A percentile compares a stretch with the other conserved stretches of the same genome.
phyloP scores from a whole-genome alignment of 2,329 filamentous ascomycete species.

The Sclerotinia sclerotiorum region DNA sequence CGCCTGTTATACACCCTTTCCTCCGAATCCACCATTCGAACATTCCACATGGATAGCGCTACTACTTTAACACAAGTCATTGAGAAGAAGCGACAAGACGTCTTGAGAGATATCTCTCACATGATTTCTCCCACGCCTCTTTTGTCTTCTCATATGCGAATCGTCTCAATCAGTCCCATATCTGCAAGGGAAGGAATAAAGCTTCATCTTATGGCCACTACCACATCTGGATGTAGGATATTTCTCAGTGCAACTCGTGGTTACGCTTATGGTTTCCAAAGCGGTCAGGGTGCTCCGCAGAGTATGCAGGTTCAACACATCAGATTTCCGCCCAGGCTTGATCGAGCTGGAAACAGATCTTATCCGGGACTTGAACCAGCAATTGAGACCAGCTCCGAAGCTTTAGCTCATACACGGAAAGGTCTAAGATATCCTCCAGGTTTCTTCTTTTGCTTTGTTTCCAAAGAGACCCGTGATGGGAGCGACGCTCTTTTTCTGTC shows the following conservation, averaged over 20 bases:
- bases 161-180: conserved; percentile 85
- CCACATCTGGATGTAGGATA: conserved; percentile 84
- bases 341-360: conserved; percentile 35
- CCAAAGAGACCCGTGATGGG: conserved; percentile 57
- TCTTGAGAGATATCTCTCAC: conserved; percentile 75
- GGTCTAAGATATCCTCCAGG: conserved; percentile 75
- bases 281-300: conserved; percentile 67
- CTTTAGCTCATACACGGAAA: conserved; percentile 51
- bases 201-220: conserved; percentile 86
- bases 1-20: conserved; percentile 91
- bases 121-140: conserved; percentile 75
- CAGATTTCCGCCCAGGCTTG: conserved; percentile 74
- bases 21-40: conserved; percentile 81
- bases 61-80: conserved; percentile 63
- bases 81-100: conserved; percentile 60
- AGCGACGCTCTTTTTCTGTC: conserved; percentile 77
- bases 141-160: conserved; percentile 66
- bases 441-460: conserved; percentile 84
- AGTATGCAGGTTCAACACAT: conserved; percentile 99
- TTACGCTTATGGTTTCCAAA: conserved; percentile 64
- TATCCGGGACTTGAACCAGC: conserved; percentile 31
- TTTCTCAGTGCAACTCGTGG: conserved; percentile 83
- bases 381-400: conserved; percentile 46
- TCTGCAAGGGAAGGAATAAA: conserved; percentile 75
- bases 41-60: conserved; percentile 77